Base-by-base conservation (phyloP, 345 rosid genomes). In the Citrus medica region DNA sequence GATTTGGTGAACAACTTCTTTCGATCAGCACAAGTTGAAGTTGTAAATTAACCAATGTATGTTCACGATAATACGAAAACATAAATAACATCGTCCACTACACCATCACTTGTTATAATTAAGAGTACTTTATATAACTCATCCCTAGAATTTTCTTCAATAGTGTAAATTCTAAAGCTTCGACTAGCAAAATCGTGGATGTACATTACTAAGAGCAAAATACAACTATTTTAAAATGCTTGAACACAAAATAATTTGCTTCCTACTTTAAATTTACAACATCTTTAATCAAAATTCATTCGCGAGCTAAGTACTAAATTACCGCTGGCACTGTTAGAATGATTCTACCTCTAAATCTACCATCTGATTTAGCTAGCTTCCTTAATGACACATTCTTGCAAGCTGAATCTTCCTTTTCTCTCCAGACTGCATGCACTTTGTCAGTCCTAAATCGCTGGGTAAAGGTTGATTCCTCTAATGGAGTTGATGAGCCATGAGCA, bases 401-500 rank as follows among this genome's bases (percentile, higher is more conserved):
- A 71, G 74, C 70, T 9, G 79, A 72, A 21, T 81, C 84, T 38
- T 82, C 77, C 75, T 89, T 90, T 78, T 92, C 94, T 72, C 99
- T 87, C 95, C 94, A 96, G 37, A 94, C 85, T 0, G 98, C 98
- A 0, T 89, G 95, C 77, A 96, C 99, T 83, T 96, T 95, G 55
- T 94, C 97, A 0, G 99, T 96, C 5, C 97, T 86, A 66, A 94
- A 96, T 78, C 98, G 80, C 80, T 94, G 98, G 17, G 98, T 94
- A 86, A 96, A 96, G 12, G 95, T 96, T 0, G 95, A 84, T 27
- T 96, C 98, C 87, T 91, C 93, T 0, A 94, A 78, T 8, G 93
- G 95, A 22, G 98, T 94, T 38, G 91, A 76, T 21, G 27, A 59
- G 25, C 95, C 96, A 2, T 91, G 83, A 40, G 92, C 99, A 81